A percentile compares a stretch with the other conserved stretches of the same genome.
phyloP scores from a whole-genome alignment of 805 yeast genomes.

The Candida orba region DNA sequence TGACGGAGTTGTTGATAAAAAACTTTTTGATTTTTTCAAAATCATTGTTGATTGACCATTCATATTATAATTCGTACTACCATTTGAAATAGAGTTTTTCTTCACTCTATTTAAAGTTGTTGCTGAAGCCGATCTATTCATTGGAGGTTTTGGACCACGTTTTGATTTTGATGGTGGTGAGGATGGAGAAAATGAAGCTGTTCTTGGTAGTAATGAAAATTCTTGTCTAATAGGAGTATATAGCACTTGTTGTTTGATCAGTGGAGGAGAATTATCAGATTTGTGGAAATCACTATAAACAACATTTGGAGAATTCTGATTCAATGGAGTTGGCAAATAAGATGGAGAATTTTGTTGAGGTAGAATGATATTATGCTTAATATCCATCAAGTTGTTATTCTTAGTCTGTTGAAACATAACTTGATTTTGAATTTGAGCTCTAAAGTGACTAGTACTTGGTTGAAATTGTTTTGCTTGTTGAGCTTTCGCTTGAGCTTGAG shows the following conservation, averaged over 20 bases:
- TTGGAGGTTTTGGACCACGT: conserved; percentile 8
- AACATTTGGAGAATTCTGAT: background rate
- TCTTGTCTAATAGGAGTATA: background rate
- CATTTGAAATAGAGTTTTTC: conserved; percentile 10
- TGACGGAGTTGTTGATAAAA: conserved; percentile 7
- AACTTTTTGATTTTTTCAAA: conserved; percentile 21
- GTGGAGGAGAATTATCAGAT: background rate
- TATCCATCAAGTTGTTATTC: background rate
- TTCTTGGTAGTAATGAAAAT: background rate
- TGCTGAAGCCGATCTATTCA: conserved; percentile 17
- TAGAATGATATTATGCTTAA: background rate
- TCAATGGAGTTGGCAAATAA: background rate
- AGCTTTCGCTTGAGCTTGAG: conserved; percentile 4
- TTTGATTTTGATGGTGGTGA: conserved; percentile 6
- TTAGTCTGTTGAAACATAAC: conserved; percentile 10
- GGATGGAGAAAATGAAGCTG: conserved; percentile 1
- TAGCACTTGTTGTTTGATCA: background rate
- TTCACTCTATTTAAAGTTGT: conserved; percentile 18
- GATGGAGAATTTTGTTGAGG: conserved; percentile 5
- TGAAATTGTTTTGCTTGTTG: conserved; percentile 5
- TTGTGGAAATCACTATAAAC: background rate
- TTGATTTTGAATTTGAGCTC: conserved; percentile 15
- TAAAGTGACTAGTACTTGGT: conserved; percentile 10
- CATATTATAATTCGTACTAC: background rate
- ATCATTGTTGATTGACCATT: conserved; percentile 1